phyloP scores from a whole-genome alignment of 2,329 filamentous ascomycete species.

The Aspergillus sp. region DNA sequence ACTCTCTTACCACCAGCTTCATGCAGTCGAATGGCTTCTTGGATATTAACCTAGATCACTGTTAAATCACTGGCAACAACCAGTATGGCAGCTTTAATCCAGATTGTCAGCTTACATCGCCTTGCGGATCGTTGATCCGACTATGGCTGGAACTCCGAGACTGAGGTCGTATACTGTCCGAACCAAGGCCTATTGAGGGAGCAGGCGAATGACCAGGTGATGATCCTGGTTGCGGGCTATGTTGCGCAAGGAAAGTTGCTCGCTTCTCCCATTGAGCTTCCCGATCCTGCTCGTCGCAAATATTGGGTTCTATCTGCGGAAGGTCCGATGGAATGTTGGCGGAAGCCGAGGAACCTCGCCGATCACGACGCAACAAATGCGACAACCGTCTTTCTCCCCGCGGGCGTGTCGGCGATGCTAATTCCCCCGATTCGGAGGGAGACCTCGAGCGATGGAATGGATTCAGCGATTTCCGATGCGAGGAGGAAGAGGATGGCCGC shows the following conservation, averaged over 20 bases:
- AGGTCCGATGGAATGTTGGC: slow-evolving; percentile 76
- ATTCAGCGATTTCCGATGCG: slow-evolving; percentile 32
- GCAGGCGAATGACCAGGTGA: slow-evolving; percentile 35
- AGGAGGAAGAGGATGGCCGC: slow-evolving; percentile 31
- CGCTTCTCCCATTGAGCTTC: slow-evolving; percentile 89
- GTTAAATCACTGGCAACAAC: slow-evolving; percentile 1
- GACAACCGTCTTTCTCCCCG: slow-evolving; percentile 35
- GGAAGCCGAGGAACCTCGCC: slow-evolving; percentile 43
- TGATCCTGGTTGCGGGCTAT: slow-evolving; percentile 44
- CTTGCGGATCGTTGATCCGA: slow-evolving; percentile 29
- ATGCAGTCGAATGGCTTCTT: slow-evolving; percentile 92
- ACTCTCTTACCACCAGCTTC: slow-evolving; percentile 64
- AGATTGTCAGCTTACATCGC: slow-evolving; percentile 33
- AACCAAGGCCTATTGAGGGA: slow-evolving; percentile 13
- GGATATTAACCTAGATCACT: slow-evolving; percentile 62
- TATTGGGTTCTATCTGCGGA: slow-evolving; percentile 64
- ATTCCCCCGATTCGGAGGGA: slow-evolving; percentile 23
- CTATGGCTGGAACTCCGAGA: slow-evolving; percentile 36
- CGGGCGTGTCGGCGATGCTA: slow-evolving; percentile 24
- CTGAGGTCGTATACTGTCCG: slow-evolving; percentile 13
- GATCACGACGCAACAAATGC: slow-evolving; percentile 35
- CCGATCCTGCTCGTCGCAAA: slow-evolving; percentile 51
- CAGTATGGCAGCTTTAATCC: not conserved
- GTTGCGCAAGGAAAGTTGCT: slow-evolving; percentile 80
- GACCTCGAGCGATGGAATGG: slow-evolving; percentile 33